Conservation (phyloP, 805 yeast species). For the Helenozyma rhizophorensis region DNA sequence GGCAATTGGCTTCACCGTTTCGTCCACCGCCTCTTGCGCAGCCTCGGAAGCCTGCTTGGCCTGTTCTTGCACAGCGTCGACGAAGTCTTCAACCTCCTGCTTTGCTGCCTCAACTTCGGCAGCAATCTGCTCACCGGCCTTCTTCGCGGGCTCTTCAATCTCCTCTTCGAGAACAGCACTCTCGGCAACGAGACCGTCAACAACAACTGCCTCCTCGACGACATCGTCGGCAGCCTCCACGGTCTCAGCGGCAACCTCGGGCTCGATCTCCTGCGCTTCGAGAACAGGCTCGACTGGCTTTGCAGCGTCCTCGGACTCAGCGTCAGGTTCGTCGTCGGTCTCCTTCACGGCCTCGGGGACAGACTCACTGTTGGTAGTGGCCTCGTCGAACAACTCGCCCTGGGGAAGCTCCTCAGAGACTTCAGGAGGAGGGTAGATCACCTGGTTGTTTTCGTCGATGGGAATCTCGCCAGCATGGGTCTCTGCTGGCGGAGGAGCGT, state of each 20-base stretch:
- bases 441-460: conserved; percentile 6
- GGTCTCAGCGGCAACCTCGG: conserved; percentile 1
- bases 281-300: conserved; percentile 2
- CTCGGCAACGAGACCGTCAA: conserved; percentile 1
- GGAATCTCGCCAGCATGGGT: conserved; percentile 12
- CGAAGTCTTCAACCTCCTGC: too few relatives aligned
- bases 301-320: conserved; percentile 1
- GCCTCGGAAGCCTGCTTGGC: conserved; percentile 7
- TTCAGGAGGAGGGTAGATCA: not conserved
- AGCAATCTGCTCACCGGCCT: too few relatives aligned
- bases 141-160: conserved; percentile 2
- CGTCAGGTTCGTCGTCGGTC: not conserved
- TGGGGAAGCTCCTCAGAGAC: conserved; percentile 12
- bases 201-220: conserved; percentile 3
- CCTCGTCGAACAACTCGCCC: conserved; percentile 13
- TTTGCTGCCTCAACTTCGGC: too few relatives aligned
- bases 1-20: not conserved
- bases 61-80: conserved; percentile 4
- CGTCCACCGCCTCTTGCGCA: conserved; percentile 1
- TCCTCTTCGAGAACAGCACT: conserved; percentile 2
- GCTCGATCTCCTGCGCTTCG: not conserved
- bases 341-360: not conserved
- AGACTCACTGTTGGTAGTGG: conserved; percentile 5
- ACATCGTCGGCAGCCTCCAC: conserved; percentile 3
- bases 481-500: conserved; percentile 14